These are phyloP conservation scores for Dissoconium aciculare DNA, from an alignment of 2,329 filamentous ascomycete genomes.

Conservation along the genomic window DNA sequence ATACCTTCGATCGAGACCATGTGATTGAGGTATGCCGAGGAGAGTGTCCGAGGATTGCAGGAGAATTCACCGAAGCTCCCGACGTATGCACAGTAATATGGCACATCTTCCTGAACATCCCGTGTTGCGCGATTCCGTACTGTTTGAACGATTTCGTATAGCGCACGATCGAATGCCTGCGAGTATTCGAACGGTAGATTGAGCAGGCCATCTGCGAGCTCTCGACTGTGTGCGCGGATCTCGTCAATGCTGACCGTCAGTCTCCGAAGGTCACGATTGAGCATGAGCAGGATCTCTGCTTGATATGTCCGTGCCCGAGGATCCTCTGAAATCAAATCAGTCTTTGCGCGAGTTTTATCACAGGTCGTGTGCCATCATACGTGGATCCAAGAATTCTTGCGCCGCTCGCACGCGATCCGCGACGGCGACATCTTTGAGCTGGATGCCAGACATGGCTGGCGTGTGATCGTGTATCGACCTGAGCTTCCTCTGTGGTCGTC, in stretches of 20 bases:
- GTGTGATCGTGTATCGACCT: slow-evolving; percentile 1
- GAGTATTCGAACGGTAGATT: slow-evolving; percentile 77
- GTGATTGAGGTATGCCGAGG: slow-evolving; percentile 77
- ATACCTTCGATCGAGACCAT: slow-evolving; percentile 98
- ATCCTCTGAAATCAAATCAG: slow-evolving; percentile 32
- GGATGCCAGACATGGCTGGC: slow-evolving; percentile 50
- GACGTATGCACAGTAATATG: slow-evolving; percentile 93
- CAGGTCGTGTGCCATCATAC: slow-evolving; percentile 38
- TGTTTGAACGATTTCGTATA: slow-evolving; percentile 76
- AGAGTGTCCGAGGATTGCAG: slow-evolving; percentile 86
- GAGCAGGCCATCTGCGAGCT: slow-evolving; percentile 67
- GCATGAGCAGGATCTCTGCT: slow-evolving; percentile 69
- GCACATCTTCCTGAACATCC: slow-evolving; percentile 60
- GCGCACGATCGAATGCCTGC: slow-evolving; percentile 74
- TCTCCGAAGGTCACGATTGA: slow-evolving; percentile 45
- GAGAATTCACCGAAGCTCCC: slow-evolving; percentile 90
- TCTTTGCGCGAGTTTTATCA: slow-evolving; percentile 5
- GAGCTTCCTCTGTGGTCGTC: too few species aligned
- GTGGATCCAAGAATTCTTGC: slow-evolving; percentile 86
- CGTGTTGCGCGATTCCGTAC: slow-evolving; percentile 60
- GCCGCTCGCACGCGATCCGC: slow-evolving; percentile 72
- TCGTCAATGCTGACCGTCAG: slow-evolving; percentile 61
- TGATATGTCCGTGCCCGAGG: slow-evolving; percentile 58
- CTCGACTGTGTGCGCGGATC: slow-evolving; percentile 70
- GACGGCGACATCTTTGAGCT: slow-evolving; percentile 72